phyloP scores from a whole-genome alignment of 2,329 filamentous ascomycete species.

The Talaromyces sp. region DNA sequence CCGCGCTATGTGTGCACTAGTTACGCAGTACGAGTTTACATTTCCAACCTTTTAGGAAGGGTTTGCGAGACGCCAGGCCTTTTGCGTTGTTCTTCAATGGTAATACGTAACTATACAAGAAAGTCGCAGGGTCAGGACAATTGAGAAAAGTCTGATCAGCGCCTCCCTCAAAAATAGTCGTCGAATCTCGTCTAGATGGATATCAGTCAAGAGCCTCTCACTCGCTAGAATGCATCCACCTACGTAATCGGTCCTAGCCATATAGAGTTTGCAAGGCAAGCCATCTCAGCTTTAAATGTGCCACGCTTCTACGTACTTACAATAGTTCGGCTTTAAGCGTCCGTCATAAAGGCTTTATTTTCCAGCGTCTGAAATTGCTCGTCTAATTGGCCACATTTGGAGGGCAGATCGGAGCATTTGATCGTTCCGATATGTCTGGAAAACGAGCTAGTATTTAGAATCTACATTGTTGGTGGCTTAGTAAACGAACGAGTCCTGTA shows the following conservation, averaged over 20 bases:
- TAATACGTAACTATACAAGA: too few relatives aligned
- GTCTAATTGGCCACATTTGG: background rate
- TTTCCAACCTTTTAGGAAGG: background rate
- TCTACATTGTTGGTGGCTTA: background rate
- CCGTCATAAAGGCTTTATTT: background rate
- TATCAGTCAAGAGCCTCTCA: background rate
- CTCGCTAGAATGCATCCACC: background rate
- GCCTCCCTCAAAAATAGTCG: background rate
- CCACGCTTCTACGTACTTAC: background rate
- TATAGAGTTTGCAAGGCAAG: background rate
- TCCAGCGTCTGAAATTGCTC: background rate
- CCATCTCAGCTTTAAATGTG: background rate
- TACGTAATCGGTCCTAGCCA: background rate
- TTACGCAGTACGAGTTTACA: background rate
- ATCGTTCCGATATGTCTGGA: background rate
- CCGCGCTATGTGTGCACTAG: background rate
- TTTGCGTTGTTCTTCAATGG: too few relatives aligned
- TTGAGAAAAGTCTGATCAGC: background rate
- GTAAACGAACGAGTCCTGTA: background rate
- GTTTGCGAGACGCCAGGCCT: background rate
- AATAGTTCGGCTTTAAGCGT: background rate
- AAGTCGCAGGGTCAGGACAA: too few relatives aligned
- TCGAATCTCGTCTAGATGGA: background rate
- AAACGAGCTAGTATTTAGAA: background rate
- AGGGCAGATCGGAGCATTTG: background rate